Conservation (phyloP, 495 filamentous ascomycete species). For the Choiromyces venosus region DNA sequence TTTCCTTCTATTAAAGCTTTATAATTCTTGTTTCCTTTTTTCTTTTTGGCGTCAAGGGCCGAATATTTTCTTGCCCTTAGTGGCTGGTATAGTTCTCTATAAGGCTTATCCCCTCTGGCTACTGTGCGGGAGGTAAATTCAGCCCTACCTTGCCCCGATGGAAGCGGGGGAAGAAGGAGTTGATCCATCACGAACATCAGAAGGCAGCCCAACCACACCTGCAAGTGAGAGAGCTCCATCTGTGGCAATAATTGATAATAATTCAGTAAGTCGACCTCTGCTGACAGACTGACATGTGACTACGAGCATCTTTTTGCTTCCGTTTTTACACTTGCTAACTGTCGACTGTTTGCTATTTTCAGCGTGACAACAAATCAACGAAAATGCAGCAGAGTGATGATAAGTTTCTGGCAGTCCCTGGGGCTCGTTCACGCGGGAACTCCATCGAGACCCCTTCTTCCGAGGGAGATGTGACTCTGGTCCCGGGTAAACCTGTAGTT, state of each 20-base stretch:
- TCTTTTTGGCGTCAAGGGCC: not conserved
- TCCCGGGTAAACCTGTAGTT: slow-evolving; percentile 34
- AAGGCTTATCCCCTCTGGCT: not conserved
- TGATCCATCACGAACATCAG: not conserved
- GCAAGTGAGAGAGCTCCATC: not conserved
- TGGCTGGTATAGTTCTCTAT: not conserved
- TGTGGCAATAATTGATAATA: not conserved
- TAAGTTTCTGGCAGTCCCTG: slow-evolving; percentile 60
- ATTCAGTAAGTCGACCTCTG: not conserved
- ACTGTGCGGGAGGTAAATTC: not conserved
- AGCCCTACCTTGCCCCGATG: not conserved
- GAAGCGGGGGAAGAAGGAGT: not conserved
- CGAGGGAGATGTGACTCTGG: slow-evolving; percentile 52
- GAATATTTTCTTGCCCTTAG: not conserved
- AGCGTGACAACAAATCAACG: not conserved
- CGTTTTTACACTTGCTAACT: not conserved
- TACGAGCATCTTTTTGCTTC: not conserved
- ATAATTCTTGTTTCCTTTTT: not conserved
- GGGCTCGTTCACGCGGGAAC: slow-evolving; percentile 57
- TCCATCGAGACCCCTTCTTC: slow-evolving; percentile 58
- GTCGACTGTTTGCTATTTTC: not conserved
- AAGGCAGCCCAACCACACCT: not conserved
- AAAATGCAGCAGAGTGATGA: slow-evolving; percentile 32
- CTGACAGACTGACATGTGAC: not conserved
- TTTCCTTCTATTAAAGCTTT: not conserved